phyloP scores from a whole-genome alignment of 495 filamentous ascomycete genomes.

The Talaromyces nanjingensis region DNA sequence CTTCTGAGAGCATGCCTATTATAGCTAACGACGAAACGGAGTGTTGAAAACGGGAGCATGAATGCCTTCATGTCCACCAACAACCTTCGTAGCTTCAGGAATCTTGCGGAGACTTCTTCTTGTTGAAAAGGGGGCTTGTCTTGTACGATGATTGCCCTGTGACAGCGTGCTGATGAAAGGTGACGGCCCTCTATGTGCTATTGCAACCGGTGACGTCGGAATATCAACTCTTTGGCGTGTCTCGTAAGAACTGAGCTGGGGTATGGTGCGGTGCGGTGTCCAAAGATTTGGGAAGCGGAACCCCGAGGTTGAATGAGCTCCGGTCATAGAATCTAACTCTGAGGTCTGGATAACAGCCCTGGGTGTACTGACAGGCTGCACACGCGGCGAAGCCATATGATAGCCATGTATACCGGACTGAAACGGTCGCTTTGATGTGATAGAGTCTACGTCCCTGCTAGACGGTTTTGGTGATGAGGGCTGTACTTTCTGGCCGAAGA shows the following conservation, averaged over 20 bases:
- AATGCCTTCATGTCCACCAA: not conserved
- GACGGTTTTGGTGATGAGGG: not conserved
- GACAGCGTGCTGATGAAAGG: not conserved
- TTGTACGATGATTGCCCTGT: not conserved
- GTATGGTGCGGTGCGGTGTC: not conserved
- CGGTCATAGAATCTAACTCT: not conserved
- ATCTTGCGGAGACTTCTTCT: not conserved
- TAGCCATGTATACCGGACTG: not conserved
- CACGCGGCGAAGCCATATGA: not conserved
- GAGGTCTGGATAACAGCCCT: not conserved
- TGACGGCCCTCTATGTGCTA: not conserved
- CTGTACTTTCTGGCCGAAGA: not conserved
- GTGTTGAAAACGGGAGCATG: not conserved
- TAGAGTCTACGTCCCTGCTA: not conserved
- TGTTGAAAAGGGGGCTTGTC: not conserved
- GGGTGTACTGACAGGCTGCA: not conserved
- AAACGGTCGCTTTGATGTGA: not conserved
- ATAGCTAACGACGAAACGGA: not conserved
- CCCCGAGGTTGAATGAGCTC: not conserved
- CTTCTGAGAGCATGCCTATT: not conserved
- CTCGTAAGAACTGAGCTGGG: not conserved
- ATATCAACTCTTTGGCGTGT: not conserved
- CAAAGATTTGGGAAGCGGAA: not conserved
- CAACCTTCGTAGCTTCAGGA: not conserved
- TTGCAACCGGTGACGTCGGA: not conserved